These are phyloP conservation scores for Kodamaea sp. DNA, from an alignment of 1,139 yeast genomes.

Conservation along the genomic window DNA sequence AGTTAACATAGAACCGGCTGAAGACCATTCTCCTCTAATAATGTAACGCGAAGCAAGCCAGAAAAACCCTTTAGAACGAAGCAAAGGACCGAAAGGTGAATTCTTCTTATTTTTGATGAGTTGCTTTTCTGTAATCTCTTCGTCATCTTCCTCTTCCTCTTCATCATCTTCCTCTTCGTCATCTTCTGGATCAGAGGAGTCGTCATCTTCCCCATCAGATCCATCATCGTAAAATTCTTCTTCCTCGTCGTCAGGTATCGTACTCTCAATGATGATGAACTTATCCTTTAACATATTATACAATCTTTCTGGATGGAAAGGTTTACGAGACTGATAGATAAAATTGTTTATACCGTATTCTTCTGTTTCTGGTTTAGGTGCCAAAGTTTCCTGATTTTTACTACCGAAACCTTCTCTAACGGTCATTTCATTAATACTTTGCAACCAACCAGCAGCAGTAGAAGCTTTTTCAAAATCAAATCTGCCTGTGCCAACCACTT, in stretches of 20 bases:
- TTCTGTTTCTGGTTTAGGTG: slow-evolving; percentile 29
- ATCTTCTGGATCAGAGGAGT: slow-evolving; percentile 9
- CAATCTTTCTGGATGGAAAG: slow-evolving; percentile 43
- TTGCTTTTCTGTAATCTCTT: slow-evolving; percentile 19
- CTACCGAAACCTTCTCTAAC: slow-evolving; percentile 33
- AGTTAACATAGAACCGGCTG: slow-evolving; percentile 44
- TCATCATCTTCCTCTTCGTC: slow-evolving; percentile 12
- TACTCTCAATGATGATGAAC: slow-evolving; percentile 28
- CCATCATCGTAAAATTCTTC: slow-evolving; percentile 8
- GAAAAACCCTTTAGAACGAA: slow-evolving; percentile 44
- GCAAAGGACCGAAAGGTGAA: slow-evolving; percentile 34
- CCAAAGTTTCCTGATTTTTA: slow-evolving; percentile 15
- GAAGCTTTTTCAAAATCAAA: slow-evolving; percentile 40
- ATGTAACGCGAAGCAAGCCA: slow-evolving; percentile 46
- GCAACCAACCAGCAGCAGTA: slow-evolving; percentile 46
- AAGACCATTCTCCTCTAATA: slow-evolving; percentile 44
- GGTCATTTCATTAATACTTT: slow-evolving; percentile 39
- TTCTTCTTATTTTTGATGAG: slow-evolving; percentile 28
- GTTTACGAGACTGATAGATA: slow-evolving; percentile 35
- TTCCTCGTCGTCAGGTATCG: slow-evolving; percentile 12
- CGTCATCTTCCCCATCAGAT: slow-evolving; percentile 13
- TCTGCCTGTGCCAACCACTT: slow-evolving; percentile 30
- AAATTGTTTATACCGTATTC: slow-evolving; percentile 45
- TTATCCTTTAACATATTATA: slow-evolving; percentile 33
- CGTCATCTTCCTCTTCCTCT: slow-evolving; percentile 18